phyloP scores from a whole-genome alignment of 2,329 filamentous ascomycete species.

The Coniochaeta sp. region DNA sequence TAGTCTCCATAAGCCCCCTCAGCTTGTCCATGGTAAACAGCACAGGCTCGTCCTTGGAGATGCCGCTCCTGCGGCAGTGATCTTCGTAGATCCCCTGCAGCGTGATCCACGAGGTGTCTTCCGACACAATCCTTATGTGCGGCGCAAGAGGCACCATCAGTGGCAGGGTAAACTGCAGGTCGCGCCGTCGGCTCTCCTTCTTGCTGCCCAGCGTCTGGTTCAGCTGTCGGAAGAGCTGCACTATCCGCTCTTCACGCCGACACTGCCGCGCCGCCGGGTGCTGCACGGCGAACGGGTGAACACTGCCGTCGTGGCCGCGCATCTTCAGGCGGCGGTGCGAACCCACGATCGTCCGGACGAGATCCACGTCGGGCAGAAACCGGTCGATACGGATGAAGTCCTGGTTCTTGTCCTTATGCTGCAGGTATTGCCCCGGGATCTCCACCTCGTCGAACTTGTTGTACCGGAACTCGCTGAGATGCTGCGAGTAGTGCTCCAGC shows the following conservation, averaged over 20 bases:
- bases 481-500: conserved; percentile 79
- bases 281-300: conserved; percentile 95
- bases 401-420: conserved; percentile 98
- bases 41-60: conserved; percentile 92
- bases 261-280: conserved; percentile 91
- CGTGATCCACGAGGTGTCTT: conserved; percentile 89
- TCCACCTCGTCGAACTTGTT: conserved; percentile 98
- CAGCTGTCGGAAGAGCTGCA: conserved; percentile 95
- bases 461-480: conserved; percentile 94
- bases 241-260: conserved; percentile 84
- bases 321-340: conserved; percentile 93
- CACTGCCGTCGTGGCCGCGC: conserved; percentile 90
- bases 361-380: conserved; percentile 89
- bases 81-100: conserved; percentile 95
- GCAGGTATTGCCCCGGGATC: conserved; percentile 90
- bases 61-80: conserved; percentile 77
- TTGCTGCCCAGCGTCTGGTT: conserved; percentile 87
- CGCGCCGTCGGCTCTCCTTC: conserved; percentile 89
- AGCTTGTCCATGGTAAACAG: conserved; percentile 95
- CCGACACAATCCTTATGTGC: conserved; percentile 90
- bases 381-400: conserved; percentile 97
- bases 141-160: conserved; percentile 93
- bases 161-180: conserved; percentile 92
- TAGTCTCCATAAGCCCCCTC: conserved; percentile 64
- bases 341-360: conserved; percentile 82